Percentiles rank a stretch among this genome's conserved stretches.
Evolutionary conservation across 768 basidiomycete species (phyloP).

Genomic region (Epithele typhae): DNA sequence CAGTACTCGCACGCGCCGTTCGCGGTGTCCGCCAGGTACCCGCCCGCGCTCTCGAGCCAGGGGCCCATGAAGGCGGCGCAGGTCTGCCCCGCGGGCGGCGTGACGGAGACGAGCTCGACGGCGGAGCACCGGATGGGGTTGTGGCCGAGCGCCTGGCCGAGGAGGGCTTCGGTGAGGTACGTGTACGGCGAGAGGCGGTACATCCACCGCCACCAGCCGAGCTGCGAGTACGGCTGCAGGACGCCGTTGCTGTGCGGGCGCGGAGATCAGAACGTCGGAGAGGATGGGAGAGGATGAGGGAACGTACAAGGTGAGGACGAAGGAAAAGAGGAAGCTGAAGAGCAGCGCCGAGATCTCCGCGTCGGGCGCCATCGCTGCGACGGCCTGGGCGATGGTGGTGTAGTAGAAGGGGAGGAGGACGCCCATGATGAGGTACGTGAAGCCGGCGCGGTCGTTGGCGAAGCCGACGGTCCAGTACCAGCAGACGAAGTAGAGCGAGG

Average conservation of each 20-base stretch:
- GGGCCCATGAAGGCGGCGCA: constrained; percentile 42
- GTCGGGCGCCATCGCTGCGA: constrained; percentile 39
- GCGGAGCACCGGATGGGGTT: constrained; percentile 49
- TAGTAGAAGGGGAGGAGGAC: constrained; percentile 41
- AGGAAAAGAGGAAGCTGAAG: constrained; percentile 34
- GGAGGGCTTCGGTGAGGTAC: constrained; percentile 37
- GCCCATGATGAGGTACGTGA: constrained; percentile 34
- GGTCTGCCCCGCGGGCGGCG: constrained; percentile 40
- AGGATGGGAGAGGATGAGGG: background rate
- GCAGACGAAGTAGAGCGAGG: constrained; percentile 39
- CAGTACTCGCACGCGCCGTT: constrained; percentile 49
- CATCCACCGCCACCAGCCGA: constrained; percentile 45
- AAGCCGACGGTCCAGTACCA: constrained; percentile 49
- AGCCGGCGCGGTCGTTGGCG: constrained; percentile 33
- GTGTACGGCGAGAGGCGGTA: constrained; percentile 30
- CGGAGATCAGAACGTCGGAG: background rate
- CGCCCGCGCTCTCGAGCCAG: constrained; percentile 39
- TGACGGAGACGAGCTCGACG: constrained; percentile 56
- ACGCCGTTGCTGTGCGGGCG: constrained; percentile 37
- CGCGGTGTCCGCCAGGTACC: constrained; percentile 41
- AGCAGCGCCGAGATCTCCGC: constrained; percentile 36
- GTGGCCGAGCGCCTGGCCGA: constrained; percentile 46
- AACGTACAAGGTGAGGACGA: constrained; percentile 41
- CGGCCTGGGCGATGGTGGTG: constrained; percentile 37
- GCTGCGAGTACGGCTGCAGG: constrained; percentile 40